phyloP scores from a whole-genome alignment of 768 basidiomycete species.

The Gautieria morchelliformis region DNA sequence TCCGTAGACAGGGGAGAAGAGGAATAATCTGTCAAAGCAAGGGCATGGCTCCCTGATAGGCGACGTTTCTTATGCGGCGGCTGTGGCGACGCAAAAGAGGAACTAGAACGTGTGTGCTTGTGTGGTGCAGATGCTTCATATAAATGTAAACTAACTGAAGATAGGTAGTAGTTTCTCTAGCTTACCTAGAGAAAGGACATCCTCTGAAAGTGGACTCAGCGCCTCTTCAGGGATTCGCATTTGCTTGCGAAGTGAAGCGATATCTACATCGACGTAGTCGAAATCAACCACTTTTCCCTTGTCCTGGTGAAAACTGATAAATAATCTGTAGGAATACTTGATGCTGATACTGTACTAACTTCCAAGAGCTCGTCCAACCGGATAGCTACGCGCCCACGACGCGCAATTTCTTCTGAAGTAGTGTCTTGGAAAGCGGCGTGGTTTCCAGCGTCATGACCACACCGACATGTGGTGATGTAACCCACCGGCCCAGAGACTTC shows the following conservation, averaged over 20 bases:
- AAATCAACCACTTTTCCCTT: constrained; percentile 72
- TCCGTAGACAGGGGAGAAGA: constrained; percentile 8
- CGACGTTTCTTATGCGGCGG: constrained; percentile 19
- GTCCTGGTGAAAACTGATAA: constrained; percentile 38
- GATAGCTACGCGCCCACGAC: constrained; percentile 65
- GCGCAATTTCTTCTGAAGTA: constrained; percentile 54
- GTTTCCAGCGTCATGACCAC: constrained; percentile 54
- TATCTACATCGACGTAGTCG: constrained; percentile 60
- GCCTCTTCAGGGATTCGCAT: constrained; percentile 47
- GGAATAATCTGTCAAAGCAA: neutral
- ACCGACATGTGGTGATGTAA: constrained; percentile 56
- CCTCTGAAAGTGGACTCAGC: constrained; percentile 37
- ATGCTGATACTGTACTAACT: constrained; percentile 28
- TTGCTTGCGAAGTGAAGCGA: constrained; percentile 59
- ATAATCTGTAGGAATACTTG: neutral
- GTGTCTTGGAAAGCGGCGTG: constrained; percentile 61
- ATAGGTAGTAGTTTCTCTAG: constrained; percentile 6
- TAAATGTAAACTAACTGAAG: neutral
- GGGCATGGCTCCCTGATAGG: neutral
- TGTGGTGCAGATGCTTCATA: neutral
- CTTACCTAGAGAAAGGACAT: constrained; percentile 45
- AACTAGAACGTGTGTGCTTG: neutral
- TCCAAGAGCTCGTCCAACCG: constrained; percentile 75
- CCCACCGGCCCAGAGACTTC: constrained; percentile 44
- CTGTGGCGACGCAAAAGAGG: neutral